Base-by-base conservation (phyloP, 2,329 filamentous ascomycete species). In the Rutstroemia sp. region DNA sequence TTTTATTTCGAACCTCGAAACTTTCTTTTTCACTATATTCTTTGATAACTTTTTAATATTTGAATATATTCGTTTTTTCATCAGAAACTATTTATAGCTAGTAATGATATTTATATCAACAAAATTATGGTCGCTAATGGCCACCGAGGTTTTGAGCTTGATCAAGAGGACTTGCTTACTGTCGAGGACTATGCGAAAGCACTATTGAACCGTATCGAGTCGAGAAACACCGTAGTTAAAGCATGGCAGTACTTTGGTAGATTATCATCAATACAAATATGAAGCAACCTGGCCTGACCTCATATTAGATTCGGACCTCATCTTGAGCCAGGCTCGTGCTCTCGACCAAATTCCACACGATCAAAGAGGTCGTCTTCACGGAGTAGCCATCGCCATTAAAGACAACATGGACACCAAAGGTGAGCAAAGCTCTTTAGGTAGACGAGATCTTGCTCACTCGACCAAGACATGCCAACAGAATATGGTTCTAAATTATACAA, bases 361-460 rank as follows among this genome's bases (percentile, higher is more conserved):
- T 1, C 58, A 77, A 77, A 70, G 80, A 45, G 79, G 80, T 0
- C 77, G 76, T 0, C 67, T 84, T 0, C 79, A 83, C 60, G 80
- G 80, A 1, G 64, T 83, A 3, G 73, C 78, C 0, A 68, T 84
- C 8, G 81, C 71, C 0, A 71, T 83, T n/a, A 83, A 83, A 64
- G 81, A 83, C 68, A 72, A 83, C 5, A 78, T 83, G 59, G 74
- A 72, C 63, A 82, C 76, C 1, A 77, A 76, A 63, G 75, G 75
- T 74, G n/a, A 19, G 19, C 19, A 19, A 19, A 19, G 19, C 19
- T 19, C 2, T 19, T 19, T 19, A 19, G 19, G 19, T 19, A 19
- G 19, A 19, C 19, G 19, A 19, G 19, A 19, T 19, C 38, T 25
- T 19, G 16, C 16, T 38, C 17, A 51, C 57, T 57, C 14, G 60